Base-by-base conservation (phyloP, 139 green algal genomes). In the Diplosphaera chodatii region DNA sequence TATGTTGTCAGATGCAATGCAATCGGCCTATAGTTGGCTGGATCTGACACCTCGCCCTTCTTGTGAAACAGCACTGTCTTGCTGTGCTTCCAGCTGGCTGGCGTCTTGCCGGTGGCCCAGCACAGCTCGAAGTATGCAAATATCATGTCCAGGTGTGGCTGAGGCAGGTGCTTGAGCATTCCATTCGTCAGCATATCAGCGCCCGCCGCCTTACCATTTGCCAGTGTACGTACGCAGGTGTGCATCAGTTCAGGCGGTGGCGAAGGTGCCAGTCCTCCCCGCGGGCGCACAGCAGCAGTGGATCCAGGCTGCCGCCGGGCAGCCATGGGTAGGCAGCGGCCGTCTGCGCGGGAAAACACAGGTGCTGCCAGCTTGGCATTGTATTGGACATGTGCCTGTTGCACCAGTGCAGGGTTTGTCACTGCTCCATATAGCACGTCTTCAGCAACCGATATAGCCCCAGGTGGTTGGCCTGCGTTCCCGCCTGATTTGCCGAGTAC, bases 31-130 rank as follows among this genome's bases (percentile, higher is more conserved):
- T 83, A 78, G 70, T 82, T 81, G 32, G 30, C 23, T 0, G 73
- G 32, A 13, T 71, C 16, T 13, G 63, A 13, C 16, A 63, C 18
- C 30, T 69, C 69, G 40, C 77, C 40, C 56, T 78, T 78, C 48
- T 86, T 84, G 16, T 67, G 71, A 0, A 87, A 64, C 30, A 84
- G 48, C 0, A 79, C 32, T 21, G 82, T 84, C 29, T 72, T 18
- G 34, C 70, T 80, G 3, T 41, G 6, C 28, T 82, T 83, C 74
- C 76, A 84, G 4, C 3, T 18, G 0, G 32, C 23, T 21, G 82
- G 82, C 3, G 78, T 82, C 0, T 40, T n/a, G 3, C 71, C 74
- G 1, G 73, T 77, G 10, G 37, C 37, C 21, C 76, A 64, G 71
- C 73, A 84, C 71, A 84, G 78, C 10, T 75, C n/a, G 2, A 73